A percentile compares a stretch with the other conserved stretches of the same genome.
Evolutionary conservation across 2,329 filamentous ascomycete species (phyloP).

Genomic region (Ophiostoma piceae): DNA sequence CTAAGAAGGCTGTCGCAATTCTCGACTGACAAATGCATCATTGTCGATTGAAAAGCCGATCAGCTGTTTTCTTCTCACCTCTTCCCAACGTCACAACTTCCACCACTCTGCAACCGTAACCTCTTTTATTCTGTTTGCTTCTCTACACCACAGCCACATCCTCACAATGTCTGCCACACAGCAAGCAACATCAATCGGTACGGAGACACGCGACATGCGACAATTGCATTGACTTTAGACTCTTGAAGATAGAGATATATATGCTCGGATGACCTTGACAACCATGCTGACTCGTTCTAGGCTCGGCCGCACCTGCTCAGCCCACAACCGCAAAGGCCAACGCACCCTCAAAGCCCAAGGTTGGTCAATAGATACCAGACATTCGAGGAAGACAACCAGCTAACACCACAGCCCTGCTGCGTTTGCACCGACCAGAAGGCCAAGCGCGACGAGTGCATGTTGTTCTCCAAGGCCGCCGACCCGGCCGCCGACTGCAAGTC

Average conservation of each 20-base stretch:
- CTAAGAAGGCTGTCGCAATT: constrained; percentile 23
- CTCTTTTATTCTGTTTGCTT: not conserved
- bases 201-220: constrained; percentile 23
- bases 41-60: constrained; percentile 7
- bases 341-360: constrained; percentile 42
- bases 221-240: not conserved
- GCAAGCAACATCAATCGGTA: constrained; percentile 32
- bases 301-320: constrained; percentile 19
- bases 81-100: not conserved
- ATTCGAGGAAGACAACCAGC: not conserved
- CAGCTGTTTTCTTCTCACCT: constrained; percentile 11
- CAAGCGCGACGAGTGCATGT: constrained; percentile 94
- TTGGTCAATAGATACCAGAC: constrained; percentile 26
- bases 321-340: constrained; percentile 32
- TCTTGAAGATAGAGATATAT: not conserved
- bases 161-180: constrained; percentile 31
- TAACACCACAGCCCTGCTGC: constrained; percentile 71
- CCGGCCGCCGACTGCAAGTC: constrained; percentile 78
- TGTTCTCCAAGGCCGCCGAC: constrained; percentile 81
- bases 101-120: not conserved
- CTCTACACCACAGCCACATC: not conserved
- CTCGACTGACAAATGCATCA: constrained; percentile 23
- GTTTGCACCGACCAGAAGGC: constrained; percentile 96
- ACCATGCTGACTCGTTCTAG: not conserved
- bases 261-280: not conserved